Percentiles rank a stretch among this genome's conserved stretches.
Evolutionary conservation across 2,329 filamentous ascomycete species (phyloP).

Genomic region (Sarocladiaceae sp.): DNA sequence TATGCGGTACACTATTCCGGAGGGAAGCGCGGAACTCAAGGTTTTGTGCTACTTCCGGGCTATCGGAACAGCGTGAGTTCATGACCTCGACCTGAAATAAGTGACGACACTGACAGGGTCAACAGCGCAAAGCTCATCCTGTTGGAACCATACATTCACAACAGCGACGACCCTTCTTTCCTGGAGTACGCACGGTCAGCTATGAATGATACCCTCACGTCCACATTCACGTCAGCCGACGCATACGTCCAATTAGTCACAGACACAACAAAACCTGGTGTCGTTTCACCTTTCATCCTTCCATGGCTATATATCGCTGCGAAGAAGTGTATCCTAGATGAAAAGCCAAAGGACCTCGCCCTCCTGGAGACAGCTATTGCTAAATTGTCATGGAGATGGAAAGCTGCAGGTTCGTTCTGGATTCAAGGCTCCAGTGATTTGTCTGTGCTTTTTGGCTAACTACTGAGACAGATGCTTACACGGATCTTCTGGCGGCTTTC

Average conservation of each 20-base stretch:
- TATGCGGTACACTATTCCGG: background rate
- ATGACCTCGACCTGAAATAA: background rate
- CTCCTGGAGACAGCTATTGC: slow-evolving; percentile 1
- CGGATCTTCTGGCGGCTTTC: background rate
- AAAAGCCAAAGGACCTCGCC: background rate
- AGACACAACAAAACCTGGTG: background rate
- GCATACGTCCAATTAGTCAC: background rate
- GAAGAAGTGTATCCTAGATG: background rate
- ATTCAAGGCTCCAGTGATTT: slow-evolving; percentile 1
- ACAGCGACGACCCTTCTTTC: background rate
- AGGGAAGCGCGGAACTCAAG: background rate
- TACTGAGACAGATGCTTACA: background rate
- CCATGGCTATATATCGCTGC: slow-evolving; percentile 8
- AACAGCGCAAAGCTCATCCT: slow-evolving; percentile 1
- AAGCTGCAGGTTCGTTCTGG: slow-evolving; percentile 10
- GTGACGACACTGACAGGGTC: background rate
- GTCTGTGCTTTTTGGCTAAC: background rate
- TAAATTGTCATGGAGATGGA: slow-evolving; percentile 3
- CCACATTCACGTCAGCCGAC: background rate
- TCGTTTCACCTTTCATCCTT: slow-evolving; percentile 6
- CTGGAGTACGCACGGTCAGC: background rate
- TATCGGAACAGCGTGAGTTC: background rate
- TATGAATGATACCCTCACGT: background rate
- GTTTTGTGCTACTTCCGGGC: slow-evolving; percentile 8
- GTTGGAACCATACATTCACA: background rate